phyloP scores from a whole-genome alignment of 1,284 basidiomycete genomes.

The Ustilago bromivora region DNA sequence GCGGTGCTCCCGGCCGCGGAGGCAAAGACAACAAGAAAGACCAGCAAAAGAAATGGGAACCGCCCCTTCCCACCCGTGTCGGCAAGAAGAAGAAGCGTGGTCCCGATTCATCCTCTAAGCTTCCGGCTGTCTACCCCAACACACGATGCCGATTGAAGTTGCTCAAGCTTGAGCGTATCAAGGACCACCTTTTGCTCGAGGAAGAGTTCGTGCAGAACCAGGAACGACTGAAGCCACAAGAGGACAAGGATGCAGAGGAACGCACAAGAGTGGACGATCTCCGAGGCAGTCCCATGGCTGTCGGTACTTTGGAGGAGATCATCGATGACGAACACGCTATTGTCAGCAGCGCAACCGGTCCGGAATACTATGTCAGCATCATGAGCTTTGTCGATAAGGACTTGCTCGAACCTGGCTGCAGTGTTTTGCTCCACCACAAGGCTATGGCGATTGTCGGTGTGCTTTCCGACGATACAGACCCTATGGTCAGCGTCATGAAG shows the following conservation, averaged over 20 bases:
- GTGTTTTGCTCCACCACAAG: slow-evolving; percentile 96
- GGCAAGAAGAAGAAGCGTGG: slow-evolving; percentile 94
- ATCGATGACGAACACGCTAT: slow-evolving; percentile 99
- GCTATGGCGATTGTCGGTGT: slow-evolving; percentile 95
- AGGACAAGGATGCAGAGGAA: slow-evolving; percentile 97
- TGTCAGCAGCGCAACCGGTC: slow-evolving; percentile 92
- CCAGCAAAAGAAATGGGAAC: slow-evolving; percentile 92
- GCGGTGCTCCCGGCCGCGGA: slow-evolving; percentile 60
- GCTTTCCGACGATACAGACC: slow-evolving; percentile 94
- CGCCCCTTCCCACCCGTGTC: slow-evolving; percentile 94
- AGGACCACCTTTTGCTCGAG: slow-evolving; percentile 96
- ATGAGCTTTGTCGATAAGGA: slow-evolving; percentile 99
- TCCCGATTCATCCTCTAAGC: slow-evolving; percentile 88
- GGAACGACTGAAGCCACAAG: slow-evolving; percentile 76
- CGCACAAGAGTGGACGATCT: slow-evolving; percentile 93
- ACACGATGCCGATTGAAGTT: slow-evolving; percentile 95
- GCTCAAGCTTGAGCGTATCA: slow-evolving; percentile 95
- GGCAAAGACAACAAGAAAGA: slow-evolving; percentile 72
- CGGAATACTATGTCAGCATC: slow-evolving; percentile 97
- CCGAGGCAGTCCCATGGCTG: slow-evolving; percentile 94
- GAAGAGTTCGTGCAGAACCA: slow-evolving; percentile 98
- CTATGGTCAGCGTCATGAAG: slow-evolving; percentile 98
- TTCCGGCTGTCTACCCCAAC: slow-evolving; percentile 92
- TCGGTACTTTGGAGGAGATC: slow-evolving; percentile 97
- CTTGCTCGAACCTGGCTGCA: slow-evolving; percentile 93